A percentile compares a stretch with the other conserved stretches of the same genome.
phyloP scores from a whole-genome alignment of 1,284 basidiomycete species.

The Cutaneotrichosporon cavernicola region DNA sequence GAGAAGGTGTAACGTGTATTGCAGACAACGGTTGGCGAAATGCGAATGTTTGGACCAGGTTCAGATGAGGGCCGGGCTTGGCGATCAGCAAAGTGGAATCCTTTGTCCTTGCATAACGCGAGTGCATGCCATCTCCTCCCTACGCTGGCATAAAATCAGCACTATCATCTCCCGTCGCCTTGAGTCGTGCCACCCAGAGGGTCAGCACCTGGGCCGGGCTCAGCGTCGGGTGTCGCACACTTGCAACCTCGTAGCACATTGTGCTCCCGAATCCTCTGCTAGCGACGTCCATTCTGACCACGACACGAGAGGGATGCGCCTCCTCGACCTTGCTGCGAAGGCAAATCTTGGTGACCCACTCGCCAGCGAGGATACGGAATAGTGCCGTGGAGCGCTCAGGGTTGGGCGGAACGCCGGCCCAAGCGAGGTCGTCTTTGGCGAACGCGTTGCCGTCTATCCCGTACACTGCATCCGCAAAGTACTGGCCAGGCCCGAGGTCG shows the following conservation, averaged over 20 bases:
- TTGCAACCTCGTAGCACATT: slow-evolving; percentile 2
- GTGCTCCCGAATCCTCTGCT: background rate
- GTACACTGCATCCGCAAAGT: slow-evolving; percentile 1
- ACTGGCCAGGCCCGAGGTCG: background rate
- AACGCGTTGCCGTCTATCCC: slow-evolving; percentile 1
- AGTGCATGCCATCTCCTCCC: background rate
- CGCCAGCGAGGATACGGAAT: background rate
- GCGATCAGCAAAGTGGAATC: no score
- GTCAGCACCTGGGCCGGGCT: background rate
- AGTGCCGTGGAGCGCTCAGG: background rate
- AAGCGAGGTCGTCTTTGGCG: background rate
- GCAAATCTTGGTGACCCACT: slow-evolving; percentile 6
- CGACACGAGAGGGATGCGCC: background rate
- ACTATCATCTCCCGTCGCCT: background rate
- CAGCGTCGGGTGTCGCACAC: background rate
- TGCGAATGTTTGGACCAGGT: no score
- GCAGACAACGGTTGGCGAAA: no score
- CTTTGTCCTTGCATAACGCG: no score
- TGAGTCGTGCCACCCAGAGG: background rate
- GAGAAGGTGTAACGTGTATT: no score
- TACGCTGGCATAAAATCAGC: background rate
- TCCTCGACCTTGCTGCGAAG: background rate
- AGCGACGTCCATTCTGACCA: background rate
- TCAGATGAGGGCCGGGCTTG: no score
- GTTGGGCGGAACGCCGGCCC: background rate